A percentile compares a stretch with the other conserved stretches of the same genome.
These are phyloP conservation scores for Cucumis cinereus DNA, from an alignment of 306 rosid genomes.

Conservation along the genomic window DNA sequence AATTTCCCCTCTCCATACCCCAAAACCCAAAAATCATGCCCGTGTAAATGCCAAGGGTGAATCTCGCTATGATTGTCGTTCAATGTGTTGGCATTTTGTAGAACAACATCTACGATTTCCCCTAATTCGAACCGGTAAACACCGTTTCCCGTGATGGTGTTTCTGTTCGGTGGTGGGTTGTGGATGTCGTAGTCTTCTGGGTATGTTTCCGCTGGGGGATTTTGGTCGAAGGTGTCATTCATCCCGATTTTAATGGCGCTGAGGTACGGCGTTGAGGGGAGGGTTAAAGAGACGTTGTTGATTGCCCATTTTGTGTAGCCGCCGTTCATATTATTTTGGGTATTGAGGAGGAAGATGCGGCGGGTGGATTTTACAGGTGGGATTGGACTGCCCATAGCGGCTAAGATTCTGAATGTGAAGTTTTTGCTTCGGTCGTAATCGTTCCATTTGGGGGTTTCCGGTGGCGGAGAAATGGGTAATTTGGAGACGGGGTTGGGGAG, in stretches of 20 bases:
- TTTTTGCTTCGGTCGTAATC: conserved; percentile 46
- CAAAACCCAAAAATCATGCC: conserved; percentile 82
- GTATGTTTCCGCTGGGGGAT: conserved; percentile 32
- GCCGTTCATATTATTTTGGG: conserved; percentile 41
- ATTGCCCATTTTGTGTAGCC: conserved; percentile 49
- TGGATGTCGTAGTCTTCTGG: conserved; percentile 25
- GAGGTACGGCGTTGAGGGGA: conserved; percentile 60
- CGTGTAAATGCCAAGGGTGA: conserved; percentile 93
- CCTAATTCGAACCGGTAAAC: conserved; percentile 27
- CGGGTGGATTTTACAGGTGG: conserved; percentile 40
- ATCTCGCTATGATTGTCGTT: conserved; percentile 33
- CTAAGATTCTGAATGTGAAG: conserved; percentile 33
- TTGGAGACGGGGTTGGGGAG: conserved; percentile 31
- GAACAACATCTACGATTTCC: conserved; percentile 40
- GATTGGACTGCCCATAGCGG: conserved; percentile 42
- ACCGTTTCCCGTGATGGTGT: conserved; percentile 32
- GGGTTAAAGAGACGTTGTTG: conserved; percentile 43
- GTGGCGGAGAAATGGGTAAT: conserved; percentile 51
- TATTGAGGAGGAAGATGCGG: conserved; percentile 53
- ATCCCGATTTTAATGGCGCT: conserved; percentile 34
- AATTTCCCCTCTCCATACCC: conserved; percentile 81
- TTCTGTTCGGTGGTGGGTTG: conserved; percentile 23
- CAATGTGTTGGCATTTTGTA: conserved; percentile 55
- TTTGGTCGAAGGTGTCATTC: conserved; percentile 18
- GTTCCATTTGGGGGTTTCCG: conserved; percentile 47